Base-by-base conservation (phyloP, 768 basidiomycete genomes). In the Cystoderma amianthinum region DNA sequence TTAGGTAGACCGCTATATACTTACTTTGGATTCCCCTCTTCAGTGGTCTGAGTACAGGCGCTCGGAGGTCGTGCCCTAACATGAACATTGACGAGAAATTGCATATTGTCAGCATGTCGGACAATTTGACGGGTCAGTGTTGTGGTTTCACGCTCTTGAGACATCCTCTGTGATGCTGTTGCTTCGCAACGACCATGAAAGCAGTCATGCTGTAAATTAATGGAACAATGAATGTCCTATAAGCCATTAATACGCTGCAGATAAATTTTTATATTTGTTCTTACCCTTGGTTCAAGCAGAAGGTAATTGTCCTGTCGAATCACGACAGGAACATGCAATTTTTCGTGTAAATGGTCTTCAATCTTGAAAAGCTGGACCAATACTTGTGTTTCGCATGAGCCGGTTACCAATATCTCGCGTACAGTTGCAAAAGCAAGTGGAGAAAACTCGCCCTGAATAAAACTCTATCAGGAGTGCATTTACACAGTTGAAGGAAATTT, bases 141-240 rank as follows among this genome's bases (percentile, higher is more conserved):
- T n/a, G n/a, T n/a, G n/a, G n/a, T n/a, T n/a, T n/a, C n/a, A 2
- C 51, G 44, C 34, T 59, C 56, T 38, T 56, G 56, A 17, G 39
- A 41, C 3, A 52, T 42, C 30, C 42, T 39, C 3, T 21, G 38
- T 0, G 24, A 15, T 4, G 42, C 48, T 0, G 45, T 46, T 10
- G 48, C 13, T 9, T 20, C 35, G 32, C 58, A 59, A 2, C 43
- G 15, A 32, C 48, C 34, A 15, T 32, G 30, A 2, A 38, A 17
- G 40, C 58, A 60, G 37, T 56, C 47, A 39, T 58, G 58, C 24
- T 52, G 57, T 4, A 47, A 40, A 34, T 58, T 58, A 18, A 56
- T 54, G 3, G 56, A 48, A 38, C 54, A 53, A 1, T 54, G 42
- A 22, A 57, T 32, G 21, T 53, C 47, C 56, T 55, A 28, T 19